These are phyloP conservation scores for Solanum virginianum DNA, from an alignment of 257 asterid genomes.

Conservation along the genomic window DNA sequence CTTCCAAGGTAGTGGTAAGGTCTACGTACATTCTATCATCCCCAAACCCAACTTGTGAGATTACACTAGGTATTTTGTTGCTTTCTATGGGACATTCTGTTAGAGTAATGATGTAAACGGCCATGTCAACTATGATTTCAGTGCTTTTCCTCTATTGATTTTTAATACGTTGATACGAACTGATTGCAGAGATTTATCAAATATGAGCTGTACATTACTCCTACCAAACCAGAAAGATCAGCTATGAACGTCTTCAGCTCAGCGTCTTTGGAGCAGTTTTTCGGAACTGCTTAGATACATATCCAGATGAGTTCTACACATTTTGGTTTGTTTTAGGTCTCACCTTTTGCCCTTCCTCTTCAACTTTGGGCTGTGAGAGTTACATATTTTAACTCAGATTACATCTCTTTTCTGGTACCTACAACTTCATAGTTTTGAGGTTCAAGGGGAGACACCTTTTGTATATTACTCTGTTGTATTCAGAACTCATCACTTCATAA, in stretches of 20 bases:
- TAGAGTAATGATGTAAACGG: neutral
- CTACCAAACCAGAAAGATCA: constrained; percentile 39
- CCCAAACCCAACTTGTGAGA: too few relatives aligned
- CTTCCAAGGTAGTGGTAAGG: too few relatives aligned
- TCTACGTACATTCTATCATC: too few relatives aligned
- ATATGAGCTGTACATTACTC: constrained; percentile 67
- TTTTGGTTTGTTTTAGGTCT: neutral
- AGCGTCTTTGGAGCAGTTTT: constrained; percentile 67
- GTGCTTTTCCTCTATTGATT: neutral
- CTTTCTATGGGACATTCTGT: neutral
- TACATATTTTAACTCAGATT: neutral
- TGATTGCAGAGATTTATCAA: constrained; percentile 82
- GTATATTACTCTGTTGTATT: neutral
- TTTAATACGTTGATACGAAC: neutral
- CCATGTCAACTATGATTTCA: neutral
- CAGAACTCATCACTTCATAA: neutral
- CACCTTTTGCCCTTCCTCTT: neutral
- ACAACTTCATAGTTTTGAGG: neutral
- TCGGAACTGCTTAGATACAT: constrained; percentile 34
- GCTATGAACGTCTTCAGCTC: constrained; percentile 55
- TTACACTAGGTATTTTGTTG: neutral
- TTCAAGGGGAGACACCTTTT: neutral
- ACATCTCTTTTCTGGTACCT: neutral
- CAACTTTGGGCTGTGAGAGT: neutral
- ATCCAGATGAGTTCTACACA: neutral